Percentiles rank a stretch among this genome's conserved stretches.
Evolutionary conservation across 768 basidiomycete genomes (phyloP).

Genomic region (Phylloporus rhodoxanthus): DNA sequence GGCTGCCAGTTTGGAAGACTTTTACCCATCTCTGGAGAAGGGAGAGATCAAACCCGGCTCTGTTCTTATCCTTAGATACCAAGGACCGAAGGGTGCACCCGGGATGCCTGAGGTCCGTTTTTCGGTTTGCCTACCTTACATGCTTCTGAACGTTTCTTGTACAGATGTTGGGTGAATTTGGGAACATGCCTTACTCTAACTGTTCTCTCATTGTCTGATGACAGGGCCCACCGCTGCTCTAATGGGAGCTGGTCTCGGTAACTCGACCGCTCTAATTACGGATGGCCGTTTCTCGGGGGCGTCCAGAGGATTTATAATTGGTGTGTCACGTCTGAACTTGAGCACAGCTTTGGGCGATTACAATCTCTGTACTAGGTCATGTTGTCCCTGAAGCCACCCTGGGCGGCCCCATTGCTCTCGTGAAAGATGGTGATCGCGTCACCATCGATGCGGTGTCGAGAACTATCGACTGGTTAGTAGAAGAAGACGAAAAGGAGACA

Average conservation of each 20-base stretch:
- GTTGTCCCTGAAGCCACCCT: constrained; percentile 62
- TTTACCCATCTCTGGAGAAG: constrained; percentile 66
- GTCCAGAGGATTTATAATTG: constrained; percentile 59
- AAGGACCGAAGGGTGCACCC: constrained; percentile 87
- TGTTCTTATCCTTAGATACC: constrained; percentile 79
- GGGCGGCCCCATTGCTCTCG: constrained; percentile 84
- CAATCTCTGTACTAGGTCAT: constrained; percentile 41
- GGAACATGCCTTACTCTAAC: background rate
- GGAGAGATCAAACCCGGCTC: constrained; percentile 73
- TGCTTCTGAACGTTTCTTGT: constrained; percentile 1
- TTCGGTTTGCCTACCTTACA: background rate
- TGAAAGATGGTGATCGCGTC: constrained; percentile 76
- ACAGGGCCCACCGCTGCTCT: constrained; percentile 75
- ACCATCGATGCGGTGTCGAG: constrained; percentile 63
- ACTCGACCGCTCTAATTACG: constrained; percentile 76
- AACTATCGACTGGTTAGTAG: constrained; percentile 68
- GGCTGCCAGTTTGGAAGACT: constrained; percentile 49
- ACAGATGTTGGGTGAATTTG: constrained; percentile 41
- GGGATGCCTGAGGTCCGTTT: constrained; percentile 75
- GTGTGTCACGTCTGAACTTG: constrained; percentile 21
- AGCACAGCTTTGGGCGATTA: constrained; percentile 33
- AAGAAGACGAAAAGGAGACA: constrained; percentile 55
- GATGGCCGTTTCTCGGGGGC: constrained; percentile 90
- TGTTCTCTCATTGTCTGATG: constrained; percentile 8
- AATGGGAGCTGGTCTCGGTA: constrained; percentile 76